Percentiles rank a stretch among this genome's conserved stretches.
These are phyloP conservation scores for Oleoguttula mirabilis DNA, from an alignment of 495 filamentous ascomycete species.

Conservation along the genomic window DNA sequence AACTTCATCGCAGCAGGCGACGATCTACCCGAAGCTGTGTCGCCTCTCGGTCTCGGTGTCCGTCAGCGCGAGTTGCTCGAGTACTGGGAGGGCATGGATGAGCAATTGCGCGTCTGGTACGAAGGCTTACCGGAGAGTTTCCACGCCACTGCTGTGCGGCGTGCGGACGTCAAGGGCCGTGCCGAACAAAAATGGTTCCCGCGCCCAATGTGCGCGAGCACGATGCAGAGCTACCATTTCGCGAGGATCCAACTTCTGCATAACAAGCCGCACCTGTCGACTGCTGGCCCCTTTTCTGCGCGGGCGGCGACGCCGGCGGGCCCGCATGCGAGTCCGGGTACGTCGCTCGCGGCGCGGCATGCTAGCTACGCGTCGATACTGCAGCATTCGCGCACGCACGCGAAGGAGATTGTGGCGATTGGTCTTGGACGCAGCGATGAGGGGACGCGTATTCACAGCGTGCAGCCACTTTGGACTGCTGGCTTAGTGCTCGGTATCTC, in stretches of 20 bases:
- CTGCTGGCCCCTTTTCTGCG: constrained; percentile 27
- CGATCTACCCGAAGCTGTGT: constrained; percentile 31
- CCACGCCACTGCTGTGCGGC: constrained; percentile 36
- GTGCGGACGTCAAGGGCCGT: constrained; percentile 21
- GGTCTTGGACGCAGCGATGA: constrained; percentile 43
- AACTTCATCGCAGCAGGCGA: constrained; percentile 48
- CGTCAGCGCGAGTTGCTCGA: constrained; percentile 43
- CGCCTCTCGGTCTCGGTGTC: constrained; percentile 35
- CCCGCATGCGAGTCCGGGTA: constrained; percentile 9
- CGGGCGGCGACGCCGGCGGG: neutral
- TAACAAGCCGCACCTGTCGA: constrained; percentile 50
- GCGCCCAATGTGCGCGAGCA: constrained; percentile 49
- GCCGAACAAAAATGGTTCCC: constrained; percentile 42
- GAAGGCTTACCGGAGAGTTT: constrained; percentile 47
- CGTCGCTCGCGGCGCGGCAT: constrained; percentile 36
- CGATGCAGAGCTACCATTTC: constrained; percentile 57
- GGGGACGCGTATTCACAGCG: constrained; percentile 44
- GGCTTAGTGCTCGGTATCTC: constrained; percentile 42
- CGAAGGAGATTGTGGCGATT: constrained; percentile 46
- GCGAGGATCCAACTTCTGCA: constrained; percentile 48
- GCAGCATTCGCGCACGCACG: constrained; percentile 43
- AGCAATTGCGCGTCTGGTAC: constrained; percentile 49
- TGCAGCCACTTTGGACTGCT: constrained; percentile 51
- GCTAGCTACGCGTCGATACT: constrained; percentile 44
- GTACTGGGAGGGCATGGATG: constrained; percentile 43